Conservation (phyloP, 257 asterid genomes). For the Nicotiana tabacum region DNA sequence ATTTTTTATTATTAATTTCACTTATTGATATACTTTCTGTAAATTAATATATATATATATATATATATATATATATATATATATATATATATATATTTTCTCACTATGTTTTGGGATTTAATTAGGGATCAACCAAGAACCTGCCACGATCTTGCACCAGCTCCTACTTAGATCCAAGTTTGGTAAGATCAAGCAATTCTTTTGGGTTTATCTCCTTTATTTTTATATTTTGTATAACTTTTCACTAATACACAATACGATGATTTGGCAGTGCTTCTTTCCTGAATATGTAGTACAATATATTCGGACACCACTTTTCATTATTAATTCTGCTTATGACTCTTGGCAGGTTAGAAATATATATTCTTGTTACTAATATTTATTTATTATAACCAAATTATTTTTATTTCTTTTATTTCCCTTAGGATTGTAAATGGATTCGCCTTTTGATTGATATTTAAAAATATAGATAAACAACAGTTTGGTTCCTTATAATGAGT, state of each 20-base stretch:
- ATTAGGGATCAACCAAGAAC: slow-evolving; percentile 13
- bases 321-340: slow-evolving; percentile 29
- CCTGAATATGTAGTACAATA: slow-evolving; percentile 29
- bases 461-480: not conserved
- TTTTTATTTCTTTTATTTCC: no score
- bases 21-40: no score
- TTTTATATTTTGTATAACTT: no score
- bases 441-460: no score
- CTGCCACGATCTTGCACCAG: slow-evolving; percentile 29
- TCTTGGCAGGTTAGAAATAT: slow-evolving; percentile 23
- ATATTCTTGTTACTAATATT: no score
- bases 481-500: no score
- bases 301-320: slow-evolving; percentile 28
- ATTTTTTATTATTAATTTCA: not conserved
- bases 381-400: no score
- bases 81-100: not conserved
- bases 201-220: not conserved
- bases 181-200: slow-evolving; percentile 15
- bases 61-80: no score
- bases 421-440: no score
- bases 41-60: no score
- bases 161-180: slow-evolving; percentile 16
- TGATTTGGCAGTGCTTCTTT: slow-evolving; percentile 26
- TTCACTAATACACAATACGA: no score
- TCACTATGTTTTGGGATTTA: not conserved